These are phyloP conservation scores for Sicyos edulis DNA, from an alignment of 306 rosid species.

Conservation along the genomic window DNA sequence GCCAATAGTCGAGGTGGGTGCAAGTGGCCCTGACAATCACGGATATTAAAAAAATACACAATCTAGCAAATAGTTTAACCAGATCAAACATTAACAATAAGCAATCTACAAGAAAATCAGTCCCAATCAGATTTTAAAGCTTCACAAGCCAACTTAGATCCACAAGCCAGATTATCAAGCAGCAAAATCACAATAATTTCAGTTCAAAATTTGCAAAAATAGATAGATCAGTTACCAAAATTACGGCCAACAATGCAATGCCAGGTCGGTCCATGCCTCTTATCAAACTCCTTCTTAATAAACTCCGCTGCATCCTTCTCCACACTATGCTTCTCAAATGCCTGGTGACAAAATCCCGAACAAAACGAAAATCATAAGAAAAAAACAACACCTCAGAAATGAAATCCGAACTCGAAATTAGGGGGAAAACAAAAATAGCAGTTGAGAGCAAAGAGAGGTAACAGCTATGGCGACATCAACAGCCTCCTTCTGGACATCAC, in stretches of 20 bases:
- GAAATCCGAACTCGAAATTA: background rate
- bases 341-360: conserved; percentile 35
- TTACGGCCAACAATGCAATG: too few relatives aligned
- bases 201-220: background rate
- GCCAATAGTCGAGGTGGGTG: too few relatives aligned
- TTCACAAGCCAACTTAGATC: background rate
- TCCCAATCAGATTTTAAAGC: background rate
- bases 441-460: conserved; percentile 19
- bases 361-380: background rate
- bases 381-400: too few relatives aligned
- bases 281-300: conserved; percentile 91
- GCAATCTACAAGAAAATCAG: background rate
- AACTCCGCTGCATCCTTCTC: conserved; percentile 92
- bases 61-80: background rate
- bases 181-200: background rate
- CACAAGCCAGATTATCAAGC: background rate
- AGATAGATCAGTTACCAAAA: conserved; percentile 50
- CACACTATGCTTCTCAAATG: conserved; percentile 73
- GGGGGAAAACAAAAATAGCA: background rate
- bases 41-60: background rate
- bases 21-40: too few relatives aligned
- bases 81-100: background rate
- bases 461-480: conserved; percentile 84
- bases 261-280: conserved; percentile 90
- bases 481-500: conserved; percentile 86